Conservation (phyloP, 352 stramenopile genomes). For the Phytophthora colocasiae region DNA sequence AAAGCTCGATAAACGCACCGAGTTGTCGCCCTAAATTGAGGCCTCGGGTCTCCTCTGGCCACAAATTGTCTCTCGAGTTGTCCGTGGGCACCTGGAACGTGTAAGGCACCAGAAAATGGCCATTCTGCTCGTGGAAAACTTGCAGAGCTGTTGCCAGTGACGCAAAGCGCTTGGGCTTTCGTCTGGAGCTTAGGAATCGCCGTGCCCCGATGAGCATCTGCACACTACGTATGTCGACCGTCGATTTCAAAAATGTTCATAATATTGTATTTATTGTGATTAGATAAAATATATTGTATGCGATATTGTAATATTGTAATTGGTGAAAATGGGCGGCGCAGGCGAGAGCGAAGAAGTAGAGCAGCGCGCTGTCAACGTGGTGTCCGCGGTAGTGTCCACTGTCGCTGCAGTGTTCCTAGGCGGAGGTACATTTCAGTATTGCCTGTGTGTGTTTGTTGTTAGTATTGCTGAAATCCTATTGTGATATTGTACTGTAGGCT, state of each 20-base stretch:
- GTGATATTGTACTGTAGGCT: slow-evolving; percentile 48
- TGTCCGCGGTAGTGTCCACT: slow-evolving; percentile 42
- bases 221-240: slow-evolving; percentile 1
- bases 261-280: not conserved
- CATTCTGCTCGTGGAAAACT: slow-evolving; percentile 46
- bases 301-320: not conserved
- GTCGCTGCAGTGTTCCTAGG: slow-evolving; percentile 49
- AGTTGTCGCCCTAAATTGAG: slow-evolving; percentile 50
- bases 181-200: slow-evolving; percentile 34
- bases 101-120: slow-evolving; percentile 54
- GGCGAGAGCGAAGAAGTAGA: slow-evolving; percentile 18
- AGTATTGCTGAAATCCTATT: slow-evolving; percentile 13
- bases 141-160: slow-evolving; percentile 37
- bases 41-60: slow-evolving; percentile 48
- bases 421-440: slow-evolving; percentile 36
- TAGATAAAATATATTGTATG: not conserved
- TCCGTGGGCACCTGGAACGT: slow-evolving; percentile 43
- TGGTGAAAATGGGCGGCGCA: slow-evolving; percentile 20
- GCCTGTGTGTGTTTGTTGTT: not conserved
- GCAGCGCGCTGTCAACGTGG: slow-evolving; percentile 26
- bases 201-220: slow-evolving; percentile 5
- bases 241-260: slow-evolving; percentile 1
- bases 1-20: slow-evolving; percentile 32
- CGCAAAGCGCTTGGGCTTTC: slow-evolving; percentile 13
- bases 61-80: slow-evolving; percentile 15